These are phyloP conservation scores for Pichia nanzhaoensis DNA, from an alignment of 805 yeast genomes.

Conservation along the genomic window DNA sequence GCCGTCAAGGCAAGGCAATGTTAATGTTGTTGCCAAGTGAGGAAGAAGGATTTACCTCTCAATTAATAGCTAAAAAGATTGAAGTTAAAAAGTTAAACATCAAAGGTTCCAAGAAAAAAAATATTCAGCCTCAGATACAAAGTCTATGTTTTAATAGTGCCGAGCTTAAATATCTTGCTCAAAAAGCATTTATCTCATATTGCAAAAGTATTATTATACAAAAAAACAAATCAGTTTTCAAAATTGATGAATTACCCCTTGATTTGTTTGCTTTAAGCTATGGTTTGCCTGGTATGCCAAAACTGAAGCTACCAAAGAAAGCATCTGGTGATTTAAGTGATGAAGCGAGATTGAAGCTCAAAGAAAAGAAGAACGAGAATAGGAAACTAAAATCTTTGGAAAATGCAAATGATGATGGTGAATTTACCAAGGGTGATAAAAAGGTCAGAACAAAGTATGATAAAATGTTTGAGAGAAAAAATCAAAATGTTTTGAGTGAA, in stretches of 20 bases:
- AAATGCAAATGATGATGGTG: conserved; percentile 61
- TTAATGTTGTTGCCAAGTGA: conserved; percentile 81
- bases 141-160: conserved; percentile 89
- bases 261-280: conserved; percentile 82
- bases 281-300: conserved; percentile 96
- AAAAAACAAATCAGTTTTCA: conserved; percentile 80
- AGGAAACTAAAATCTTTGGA: conserved; percentile 57
- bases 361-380: conserved; percentile 75
- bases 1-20: conserved; percentile 74
- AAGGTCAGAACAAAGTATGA: conserved; percentile 83
- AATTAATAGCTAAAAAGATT: conserved; percentile 56
- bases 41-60: conserved; percentile 64
- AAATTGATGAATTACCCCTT: conserved; percentile 65
- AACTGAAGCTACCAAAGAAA: conserved; percentile 59
- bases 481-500: conserved; percentile 86
- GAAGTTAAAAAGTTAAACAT: conserved; percentile 68
- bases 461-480: conserved; percentile 90
- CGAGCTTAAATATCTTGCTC: conserved; percentile 86
- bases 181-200: conserved; percentile 91
- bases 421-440: conserved; percentile 34
- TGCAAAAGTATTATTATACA: conserved; percentile 79
- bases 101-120: conserved; percentile 63
- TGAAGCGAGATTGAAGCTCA: conserved; percentile 37
- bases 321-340: conserved; percentile 35
- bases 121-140: conserved; percentile 79